These are phyloP conservation scores for Pichia norvegensis DNA, from an alignment of 1,139 yeast species.

Conservation along the genomic window DNA sequence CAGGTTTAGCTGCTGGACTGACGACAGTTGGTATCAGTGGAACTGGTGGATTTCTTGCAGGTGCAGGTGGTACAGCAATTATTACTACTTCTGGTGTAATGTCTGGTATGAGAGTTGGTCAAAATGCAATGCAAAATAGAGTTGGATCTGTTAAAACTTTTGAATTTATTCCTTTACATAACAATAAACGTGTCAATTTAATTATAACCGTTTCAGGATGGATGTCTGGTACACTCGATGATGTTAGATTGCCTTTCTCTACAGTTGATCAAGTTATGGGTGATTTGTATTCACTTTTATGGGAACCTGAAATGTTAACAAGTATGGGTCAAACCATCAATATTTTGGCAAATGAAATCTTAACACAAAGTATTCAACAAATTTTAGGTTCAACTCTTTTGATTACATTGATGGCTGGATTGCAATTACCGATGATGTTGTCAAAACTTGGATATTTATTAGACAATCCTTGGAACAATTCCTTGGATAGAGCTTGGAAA, in stretches of 20 bases:
- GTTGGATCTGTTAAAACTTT: slow-evolving; percentile 91
- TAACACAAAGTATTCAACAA: slow-evolving; percentile 90
- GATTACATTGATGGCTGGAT: slow-evolving; percentile 92
- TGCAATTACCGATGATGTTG: slow-evolving; percentile 87
- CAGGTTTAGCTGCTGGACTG: slow-evolving; percentile 95
- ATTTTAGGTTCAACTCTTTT: slow-evolving; percentile 87
- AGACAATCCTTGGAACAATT: slow-evolving; percentile 98
- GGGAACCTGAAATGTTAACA: slow-evolving; percentile 98
- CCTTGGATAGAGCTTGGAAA: slow-evolving; percentile 94
- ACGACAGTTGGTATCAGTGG: slow-evolving; percentile 93
- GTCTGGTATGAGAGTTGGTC: slow-evolving; percentile 85
- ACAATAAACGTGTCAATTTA: slow-evolving; percentile 79
- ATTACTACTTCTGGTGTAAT: slow-evolving; percentile 91
- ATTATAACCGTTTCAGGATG: slow-evolving; percentile 94
- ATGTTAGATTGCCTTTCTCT: slow-evolving; percentile 90
- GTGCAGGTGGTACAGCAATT: slow-evolving; percentile 93
- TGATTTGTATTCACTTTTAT: slow-evolving; percentile 77
- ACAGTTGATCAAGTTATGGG: slow-evolving; percentile 98
- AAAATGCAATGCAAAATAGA: slow-evolving; percentile 75
- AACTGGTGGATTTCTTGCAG: slow-evolving; percentile 85
- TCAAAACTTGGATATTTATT: slow-evolving; percentile 82
- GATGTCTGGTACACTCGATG: slow-evolving; percentile 96
- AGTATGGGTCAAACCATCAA: slow-evolving; percentile 95
- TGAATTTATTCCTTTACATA: slow-evolving; percentile 87
- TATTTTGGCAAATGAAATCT: slow-evolving; percentile 87